Evolutionary conservation across 352 stramenopile genomes (phyloP).

Genomic region (Phytophthora sojae): DNA sequence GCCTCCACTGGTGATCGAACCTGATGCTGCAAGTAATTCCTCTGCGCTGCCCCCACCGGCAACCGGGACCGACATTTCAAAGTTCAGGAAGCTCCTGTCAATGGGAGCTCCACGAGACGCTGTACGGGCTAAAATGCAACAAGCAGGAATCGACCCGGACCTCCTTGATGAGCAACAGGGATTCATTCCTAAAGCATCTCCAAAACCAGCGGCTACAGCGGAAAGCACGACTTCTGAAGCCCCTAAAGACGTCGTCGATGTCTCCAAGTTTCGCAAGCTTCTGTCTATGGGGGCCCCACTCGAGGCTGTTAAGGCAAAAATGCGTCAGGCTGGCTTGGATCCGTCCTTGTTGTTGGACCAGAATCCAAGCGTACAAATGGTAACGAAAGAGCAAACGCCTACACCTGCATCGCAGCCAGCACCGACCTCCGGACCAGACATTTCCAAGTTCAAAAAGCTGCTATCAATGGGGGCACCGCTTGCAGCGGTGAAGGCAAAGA

Average conservation of each 20-base stretch:
- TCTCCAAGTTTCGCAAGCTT: conserved; percentile 93
- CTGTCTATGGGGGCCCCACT: conserved; percentile 78
- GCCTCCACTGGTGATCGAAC: conserved; percentile 22
- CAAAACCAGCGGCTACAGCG: conserved; percentile 4
- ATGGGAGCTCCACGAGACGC: conserved; percentile 87
- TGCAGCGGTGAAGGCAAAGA: conserved; percentile 69
- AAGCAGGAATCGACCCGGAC: conserved; percentile 74
- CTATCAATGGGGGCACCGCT: conserved; percentile 68
- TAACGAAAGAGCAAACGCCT: conserved; percentile 46
- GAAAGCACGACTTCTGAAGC: conserved; percentile 1
- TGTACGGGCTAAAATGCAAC: conserved; percentile 79
- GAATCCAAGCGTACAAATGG: conserved; percentile 7
- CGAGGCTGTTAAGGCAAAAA: conserved; percentile 72
- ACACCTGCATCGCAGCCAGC: background rate
- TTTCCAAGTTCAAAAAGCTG: conserved; percentile 73
- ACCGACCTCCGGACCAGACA: conserved; percentile 20
- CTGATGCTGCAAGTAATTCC: background rate
- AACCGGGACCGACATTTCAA: conserved; percentile 53
- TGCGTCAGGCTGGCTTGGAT: conserved; percentile 74
- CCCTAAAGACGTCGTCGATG: conserved; percentile 21
- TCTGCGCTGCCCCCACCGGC: conserved; percentile 11
- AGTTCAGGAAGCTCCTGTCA: conserved; percentile 94
- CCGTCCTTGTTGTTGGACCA: conserved; percentile 52
- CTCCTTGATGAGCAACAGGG: conserved; percentile 64
- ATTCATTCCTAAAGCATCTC: conserved; percentile 37